A percentile compares a stretch with the other conserved stretches of the same genome.
phyloP scores from a whole-genome alignment of 2,329 filamentous ascomycete genomes.

The Xylaria sp. region DNA sequence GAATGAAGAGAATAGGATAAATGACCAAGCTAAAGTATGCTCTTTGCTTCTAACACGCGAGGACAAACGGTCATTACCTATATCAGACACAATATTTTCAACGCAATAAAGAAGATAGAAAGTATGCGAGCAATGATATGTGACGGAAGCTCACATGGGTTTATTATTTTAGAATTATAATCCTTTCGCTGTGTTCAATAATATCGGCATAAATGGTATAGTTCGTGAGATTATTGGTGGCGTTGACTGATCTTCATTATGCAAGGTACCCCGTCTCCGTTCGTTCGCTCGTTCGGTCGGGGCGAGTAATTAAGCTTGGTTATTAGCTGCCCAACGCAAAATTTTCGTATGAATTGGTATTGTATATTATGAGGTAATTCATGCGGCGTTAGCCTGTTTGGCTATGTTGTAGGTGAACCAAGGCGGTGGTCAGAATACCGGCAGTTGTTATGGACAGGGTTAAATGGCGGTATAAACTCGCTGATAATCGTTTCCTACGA shows the following conservation, averaged over 20 bases:
- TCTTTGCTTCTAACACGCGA: background rate
- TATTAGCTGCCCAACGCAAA: background rate
- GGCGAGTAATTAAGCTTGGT: slow-evolving; percentile 15
- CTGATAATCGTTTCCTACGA: slow-evolving; percentile 4
- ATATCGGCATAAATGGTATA: slow-evolving; percentile 13
- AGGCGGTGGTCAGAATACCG: background rate
- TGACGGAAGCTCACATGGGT: background rate
- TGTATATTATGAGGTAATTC: background rate
- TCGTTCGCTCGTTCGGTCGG: slow-evolving; percentile 6
- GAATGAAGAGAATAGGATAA: slow-evolving; percentile 1
- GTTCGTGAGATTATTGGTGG: slow-evolving; percentile 20
- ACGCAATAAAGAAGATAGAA: background rate
- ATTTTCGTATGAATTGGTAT: background rate
- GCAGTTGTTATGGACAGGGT: slow-evolving; percentile 6
- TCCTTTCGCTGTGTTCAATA: slow-evolving; percentile 1
- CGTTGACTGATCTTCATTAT: slow-evolving; percentile 23
- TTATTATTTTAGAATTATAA: background rate
- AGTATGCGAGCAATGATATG: background rate
- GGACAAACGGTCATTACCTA: background rate
- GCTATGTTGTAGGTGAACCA: slow-evolving; percentile 10
- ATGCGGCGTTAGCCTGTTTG: slow-evolving; percentile 10
- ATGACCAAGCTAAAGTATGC: background rate
- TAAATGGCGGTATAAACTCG: background rate
- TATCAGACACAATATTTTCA: background rate
- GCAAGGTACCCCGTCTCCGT: slow-evolving; percentile 8